These are phyloP conservation scores for Craspedostauros australis DNA, from an alignment of 108 stramenopile species.

Conservation along the genomic window DNA sequence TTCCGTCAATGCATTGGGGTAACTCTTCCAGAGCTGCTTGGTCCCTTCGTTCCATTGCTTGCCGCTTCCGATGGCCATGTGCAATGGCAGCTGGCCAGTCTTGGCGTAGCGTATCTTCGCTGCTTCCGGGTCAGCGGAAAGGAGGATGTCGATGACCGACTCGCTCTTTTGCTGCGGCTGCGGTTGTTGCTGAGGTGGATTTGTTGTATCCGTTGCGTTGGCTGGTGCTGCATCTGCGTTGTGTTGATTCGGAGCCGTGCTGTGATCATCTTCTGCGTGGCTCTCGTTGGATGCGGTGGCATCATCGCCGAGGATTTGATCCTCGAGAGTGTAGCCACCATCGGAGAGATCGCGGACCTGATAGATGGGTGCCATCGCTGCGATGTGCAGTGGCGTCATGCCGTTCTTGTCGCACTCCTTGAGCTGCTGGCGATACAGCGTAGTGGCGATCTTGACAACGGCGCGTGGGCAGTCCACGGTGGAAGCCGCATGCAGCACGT, in stretches of 20 bases:
- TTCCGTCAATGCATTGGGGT: too few species aligned
- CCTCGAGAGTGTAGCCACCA: constrained; percentile 41
- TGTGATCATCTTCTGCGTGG: constrained; percentile 9
- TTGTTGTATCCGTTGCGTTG: too few species aligned
- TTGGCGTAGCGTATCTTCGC: constrained; percentile 26
- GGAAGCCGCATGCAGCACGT: constrained; percentile 41
- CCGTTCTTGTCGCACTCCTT: constrained; percentile 36
- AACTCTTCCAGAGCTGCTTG: too few species aligned
- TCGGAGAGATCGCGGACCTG: constrained; percentile 54
- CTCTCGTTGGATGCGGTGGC: constrained; percentile 22
- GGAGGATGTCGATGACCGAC: constrained; percentile 21
- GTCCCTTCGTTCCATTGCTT: constrained; percentile 40
- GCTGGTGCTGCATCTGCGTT: too few species aligned
- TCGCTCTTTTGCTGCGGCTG: too few species aligned
- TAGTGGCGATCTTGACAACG: constrained; percentile 48
- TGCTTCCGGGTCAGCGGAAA: constrained; percentile 20
- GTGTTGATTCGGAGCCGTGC: constrained; percentile 6
- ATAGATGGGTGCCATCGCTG: constrained; percentile 41
- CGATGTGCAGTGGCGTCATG: constrained; percentile 42
- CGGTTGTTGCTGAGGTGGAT: too few species aligned
- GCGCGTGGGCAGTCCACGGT: constrained; percentile 56
- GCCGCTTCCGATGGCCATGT: constrained; percentile 46
- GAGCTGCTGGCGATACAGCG: constrained; percentile 38
- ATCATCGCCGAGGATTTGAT: constrained; percentile 31
- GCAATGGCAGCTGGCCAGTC: constrained; percentile 46